Evolutionary conservation across 2,329 filamentous ascomycete genomes (phyloP), one percentile per base, ranked within the genome.

Genomic region (Chaetomium sp.): DNA sequence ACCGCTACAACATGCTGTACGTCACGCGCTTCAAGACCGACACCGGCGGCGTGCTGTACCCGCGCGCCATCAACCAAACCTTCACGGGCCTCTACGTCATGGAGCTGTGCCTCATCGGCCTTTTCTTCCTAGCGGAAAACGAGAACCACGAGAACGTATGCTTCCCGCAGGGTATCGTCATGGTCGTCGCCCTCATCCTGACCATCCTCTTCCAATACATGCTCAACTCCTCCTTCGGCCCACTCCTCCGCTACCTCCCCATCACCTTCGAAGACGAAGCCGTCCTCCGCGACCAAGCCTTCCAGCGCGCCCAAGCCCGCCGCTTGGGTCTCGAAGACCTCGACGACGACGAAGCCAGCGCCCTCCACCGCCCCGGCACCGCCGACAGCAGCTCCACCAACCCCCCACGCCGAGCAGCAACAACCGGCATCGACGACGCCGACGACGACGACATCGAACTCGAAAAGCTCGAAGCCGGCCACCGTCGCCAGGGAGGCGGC

Each of bases 251-350:
- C 41, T 96, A 96, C 66, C 76, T 99, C 3, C 94, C 94, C 0
- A 95, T 97, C 61, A 97, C 92, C 0, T 84, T 97, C 54, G 94
- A 99, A 69, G 94, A 97, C 61, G 92, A 96, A 67, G 94, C 94
- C 2, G 89, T 94, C 0, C 75, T 89, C n/a, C 86, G 92, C 6
- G 94, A 99, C 63, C 84, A 92, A 66, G 89, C 88, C 41, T 99
- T 97, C 67, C 86, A 90, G 63, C 79, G 87, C 47, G 86, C 86
- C 3, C 90, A 95, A 68, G 84, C 86, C 55, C 77, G 77, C 27
- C 85, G 87, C 7, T 80, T 91, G 55, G 85, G 86, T 0, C 69
- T 88, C 6, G 59, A 76, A 0, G 73, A 74, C 49, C 72, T 76
- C 14, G 73, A 74, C 48, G 73, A 76, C 8, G 75, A 78, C 32